Conservation (phyloP, 176 grass and related monocot species). For the Phragmites australis region DNA sequence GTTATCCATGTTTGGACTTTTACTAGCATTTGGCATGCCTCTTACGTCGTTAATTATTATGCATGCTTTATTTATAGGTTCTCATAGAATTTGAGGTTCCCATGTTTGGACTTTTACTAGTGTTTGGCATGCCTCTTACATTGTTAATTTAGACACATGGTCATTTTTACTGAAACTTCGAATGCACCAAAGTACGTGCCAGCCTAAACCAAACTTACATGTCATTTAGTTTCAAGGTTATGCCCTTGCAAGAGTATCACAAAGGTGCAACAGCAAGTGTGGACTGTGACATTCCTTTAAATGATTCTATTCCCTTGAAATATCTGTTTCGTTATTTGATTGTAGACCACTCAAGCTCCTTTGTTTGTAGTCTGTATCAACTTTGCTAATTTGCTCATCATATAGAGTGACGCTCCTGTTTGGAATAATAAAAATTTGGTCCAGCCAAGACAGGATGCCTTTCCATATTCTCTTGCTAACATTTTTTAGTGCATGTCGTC, state of each 20-base stretch:
- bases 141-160: background rate
- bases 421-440: background rate
- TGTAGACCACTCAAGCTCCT: background rate
- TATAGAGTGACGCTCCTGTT: background rate
- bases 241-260: background rate
- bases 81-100: background rate
- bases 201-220: background rate
- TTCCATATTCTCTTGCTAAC: background rate
- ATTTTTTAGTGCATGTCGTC: background rate
- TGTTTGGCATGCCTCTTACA: background rate
- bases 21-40: background rate
- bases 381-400: background rate
- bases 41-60: background rate
- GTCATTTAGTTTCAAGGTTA: conserved; percentile 12
- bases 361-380: background rate
- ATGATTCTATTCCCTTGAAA: conserved; percentile 13
- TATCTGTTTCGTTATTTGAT: conserved; percentile 14
- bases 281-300: conserved; percentile 9
- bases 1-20: background rate
- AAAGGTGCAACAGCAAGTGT: conserved; percentile 6
- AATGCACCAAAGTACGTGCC: background rate
- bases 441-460: background rate
- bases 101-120: background rate
- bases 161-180: conserved; percentile 13
- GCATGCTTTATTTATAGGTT: background rate